Base-by-base conservation (phyloP, 768 basidiomycete species). In the Phaffia tasmanica region DNA sequence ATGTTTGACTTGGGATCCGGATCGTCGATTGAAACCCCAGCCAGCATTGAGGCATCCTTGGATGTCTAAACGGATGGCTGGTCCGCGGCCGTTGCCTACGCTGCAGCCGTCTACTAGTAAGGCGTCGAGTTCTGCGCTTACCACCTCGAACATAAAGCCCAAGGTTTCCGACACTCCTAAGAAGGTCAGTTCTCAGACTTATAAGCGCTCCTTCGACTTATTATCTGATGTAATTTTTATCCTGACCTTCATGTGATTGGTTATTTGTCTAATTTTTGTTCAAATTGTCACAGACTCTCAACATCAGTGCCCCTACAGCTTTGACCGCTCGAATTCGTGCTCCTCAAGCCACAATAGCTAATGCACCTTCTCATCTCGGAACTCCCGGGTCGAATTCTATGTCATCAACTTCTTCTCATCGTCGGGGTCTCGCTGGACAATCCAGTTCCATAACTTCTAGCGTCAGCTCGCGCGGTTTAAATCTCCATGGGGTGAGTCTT, bases 1-100 rank as follows among this genome's bases (percentile, higher is more conserved):
- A 75, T 99, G 95, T 77, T 81, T 99, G n/a, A 82, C 88, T 32
- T 99, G 93, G 93, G 95, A 99, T 78, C 95, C 95, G 11, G 94
- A 98, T 72, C 83, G 89, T 60, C 83, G 95, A 42, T 82, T 99
- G 74, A 98, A 95, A 76, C 94, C 94, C 4, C 87, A 91, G 71
- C 83, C 87, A 14, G 94, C 94, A 0, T 76, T 97, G 79, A 84
- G 91, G 27, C 94, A 97, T 77, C 87, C 88, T 15, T 97, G 91
- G 78, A 81, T 95, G 67, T 80, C 85, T 23, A 60, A 64, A 54
- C 61, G 57, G 29, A 18, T 60, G 16, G 19, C 47, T 29, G 11
- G 16, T 32, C 16, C n/a, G 11, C 57, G 23, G 32, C 29, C n/a
- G 4, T 23, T 21, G 6, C 57, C 30, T 30, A 18, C 21, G 15